Conservation (phyloP, 495 filamentous ascomycete species). For the Rusavskia elegans region DNA sequence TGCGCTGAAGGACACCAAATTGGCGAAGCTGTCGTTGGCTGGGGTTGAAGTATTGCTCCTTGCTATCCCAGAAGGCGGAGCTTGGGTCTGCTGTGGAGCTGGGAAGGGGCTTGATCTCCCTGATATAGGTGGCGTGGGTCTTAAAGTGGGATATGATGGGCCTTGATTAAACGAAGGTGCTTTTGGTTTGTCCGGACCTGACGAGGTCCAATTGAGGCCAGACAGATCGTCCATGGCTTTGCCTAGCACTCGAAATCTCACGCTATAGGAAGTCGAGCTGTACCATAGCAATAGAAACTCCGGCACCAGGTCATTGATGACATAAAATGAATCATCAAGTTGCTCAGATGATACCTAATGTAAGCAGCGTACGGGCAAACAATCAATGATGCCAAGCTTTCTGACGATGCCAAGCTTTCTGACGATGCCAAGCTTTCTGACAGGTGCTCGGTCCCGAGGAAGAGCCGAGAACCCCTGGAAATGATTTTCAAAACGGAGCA, state of each 20-base stretch:
- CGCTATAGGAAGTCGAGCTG: too few species aligned
- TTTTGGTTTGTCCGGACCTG: conserved; percentile 19
- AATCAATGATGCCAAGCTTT: too few species aligned
- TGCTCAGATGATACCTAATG: too few species aligned
- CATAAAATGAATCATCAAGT: too few species aligned
- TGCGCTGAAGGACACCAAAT: conserved; percentile 60
- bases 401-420: too few species aligned
- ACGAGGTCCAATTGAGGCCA: conserved; percentile 37
- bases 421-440: too few species aligned
- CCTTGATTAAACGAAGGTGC: conserved; percentile 35
- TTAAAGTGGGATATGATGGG: conserved; percentile 41
- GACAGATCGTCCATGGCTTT: conserved; percentile 40
- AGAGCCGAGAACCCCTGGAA: too few species aligned
- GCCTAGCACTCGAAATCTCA: background rate
- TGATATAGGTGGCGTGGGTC: conserved; percentile 46
- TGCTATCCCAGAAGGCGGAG: conserved; percentile 12
- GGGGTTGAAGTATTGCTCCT: conserved; percentile 42
- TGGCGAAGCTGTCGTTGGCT: conserved; percentile 73
- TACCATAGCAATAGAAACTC: too few species aligned
- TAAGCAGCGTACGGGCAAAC: too few species aligned
- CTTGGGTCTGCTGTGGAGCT: conserved; percentile 21
- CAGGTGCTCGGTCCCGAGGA: too few species aligned
- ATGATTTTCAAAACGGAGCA: too few species aligned
- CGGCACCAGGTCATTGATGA: too few species aligned
- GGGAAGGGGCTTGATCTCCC: conserved; percentile 55